Evolutionary conservation across 345 rosid genomes (phyloP).

Genomic region (Citropsis articulata): DNA sequence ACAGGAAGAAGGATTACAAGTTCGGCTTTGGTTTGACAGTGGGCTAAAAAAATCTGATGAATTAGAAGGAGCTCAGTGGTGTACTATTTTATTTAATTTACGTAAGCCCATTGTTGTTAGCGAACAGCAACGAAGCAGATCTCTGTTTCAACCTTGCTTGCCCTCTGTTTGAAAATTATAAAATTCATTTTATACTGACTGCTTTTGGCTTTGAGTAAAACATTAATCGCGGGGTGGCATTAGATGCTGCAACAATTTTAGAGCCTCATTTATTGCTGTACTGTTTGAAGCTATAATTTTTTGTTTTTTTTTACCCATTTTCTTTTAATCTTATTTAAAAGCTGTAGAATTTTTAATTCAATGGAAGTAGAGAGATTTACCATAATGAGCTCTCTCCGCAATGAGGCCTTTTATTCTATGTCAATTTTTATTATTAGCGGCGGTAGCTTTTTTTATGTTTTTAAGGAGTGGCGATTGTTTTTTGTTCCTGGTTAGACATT

Average conservation of each 20-base stretch:
- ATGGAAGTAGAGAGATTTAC: background rate
- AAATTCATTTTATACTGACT: background rate
- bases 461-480: background rate
- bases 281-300: background rate
- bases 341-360: background rate
- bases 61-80: background rate
- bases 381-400: no score
- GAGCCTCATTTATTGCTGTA: slow-evolving; percentile 2
- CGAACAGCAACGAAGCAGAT: slow-evolving; percentile 2
- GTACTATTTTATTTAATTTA: background rate
- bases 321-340: background rate
- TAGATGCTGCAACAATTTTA: slow-evolving; percentile 5
- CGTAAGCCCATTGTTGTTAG: background rate
- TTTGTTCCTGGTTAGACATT: background rate
- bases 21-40: slow-evolving; percentile 93
- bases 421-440: no score
- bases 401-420: no score
- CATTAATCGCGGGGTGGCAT: background rate
- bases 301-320: background rate
- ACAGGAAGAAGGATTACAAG: slow-evolving; percentile 90
- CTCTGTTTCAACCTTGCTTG: background rate
- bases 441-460: no score
- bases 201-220: background rate
- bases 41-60: slow-evolving; percentile 36
- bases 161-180: background rate